These are phyloP conservation scores for Thuja plicata DNA, from an alignment of 83 land plant species.

Conservation along the genomic window DNA sequence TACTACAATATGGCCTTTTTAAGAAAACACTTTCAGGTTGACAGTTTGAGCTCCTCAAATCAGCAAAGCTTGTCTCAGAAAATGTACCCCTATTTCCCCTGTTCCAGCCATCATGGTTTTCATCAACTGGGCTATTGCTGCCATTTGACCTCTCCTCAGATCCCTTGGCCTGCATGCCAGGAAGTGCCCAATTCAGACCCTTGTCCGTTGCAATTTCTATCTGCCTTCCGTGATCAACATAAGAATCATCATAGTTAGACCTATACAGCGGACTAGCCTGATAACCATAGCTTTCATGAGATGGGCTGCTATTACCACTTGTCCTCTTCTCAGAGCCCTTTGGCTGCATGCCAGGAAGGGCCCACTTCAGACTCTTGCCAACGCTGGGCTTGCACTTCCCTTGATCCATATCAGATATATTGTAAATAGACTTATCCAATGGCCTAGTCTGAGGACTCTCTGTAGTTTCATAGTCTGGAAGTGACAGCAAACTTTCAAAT, in stretches of 20 bases:
- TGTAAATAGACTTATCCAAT: background rate
- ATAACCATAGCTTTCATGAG: background rate
- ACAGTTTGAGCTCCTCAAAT: background rate
- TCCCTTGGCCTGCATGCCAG: constrained; percentile 34
- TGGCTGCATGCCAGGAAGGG: constrained; percentile 50
- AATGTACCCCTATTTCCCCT: background rate
- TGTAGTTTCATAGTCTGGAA: constrained; percentile 28
- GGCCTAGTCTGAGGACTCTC: background rate
- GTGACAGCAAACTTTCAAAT: constrained; percentile 48
- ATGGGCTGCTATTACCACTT: background rate
- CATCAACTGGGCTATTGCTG: background rate
- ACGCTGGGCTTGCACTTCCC: background rate
- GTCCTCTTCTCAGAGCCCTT: background rate
- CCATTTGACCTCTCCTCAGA: background rate
- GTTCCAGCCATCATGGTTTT: background rate
- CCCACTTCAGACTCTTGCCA: constrained; percentile 47
- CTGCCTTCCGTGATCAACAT: constrained; percentile 13
- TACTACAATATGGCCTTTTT: background rate
- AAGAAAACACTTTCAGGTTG: background rate
- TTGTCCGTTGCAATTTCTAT: constrained; percentile 2
- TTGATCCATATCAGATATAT: constrained; percentile 6
- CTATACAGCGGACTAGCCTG: background rate
- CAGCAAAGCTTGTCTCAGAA: constrained; percentile 2
- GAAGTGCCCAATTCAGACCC: constrained; percentile 49
- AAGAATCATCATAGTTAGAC: background rate